Evolutionary conservation across 164 flowering plant species (phyloP), one percentile per base, ranked within the genome.

Genomic region (Annona squamosa): DNA sequence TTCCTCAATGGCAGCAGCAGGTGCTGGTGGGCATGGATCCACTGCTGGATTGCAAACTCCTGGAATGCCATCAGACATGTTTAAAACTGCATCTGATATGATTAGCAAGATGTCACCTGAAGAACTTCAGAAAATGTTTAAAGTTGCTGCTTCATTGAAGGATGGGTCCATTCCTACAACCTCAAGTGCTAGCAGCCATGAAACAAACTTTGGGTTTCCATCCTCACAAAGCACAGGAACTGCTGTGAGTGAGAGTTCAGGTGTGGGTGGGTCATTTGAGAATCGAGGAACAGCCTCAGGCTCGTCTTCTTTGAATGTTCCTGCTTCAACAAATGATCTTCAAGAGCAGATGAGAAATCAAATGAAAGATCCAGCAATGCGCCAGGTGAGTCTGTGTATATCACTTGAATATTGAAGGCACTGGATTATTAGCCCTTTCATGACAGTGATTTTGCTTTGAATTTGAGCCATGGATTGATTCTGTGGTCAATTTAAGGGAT

Each of bases 311-410:
- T 52, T 86, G 52, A 82, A 74, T 74, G 81, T 87, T 65, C 85
- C 87, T 16, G 48, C 76, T 17, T 79, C 94, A 65, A 69, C 80
- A 57, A 83, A 78, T 75, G 88, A 87, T 84, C 16, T 95, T 73
- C 98, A 93, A 83, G 94, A 90, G 64, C 98, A 93, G 75, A 89
- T 95, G 89, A 84, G 89, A 81, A 89, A 87, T 81, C 94, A 91
- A 79, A 86, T 93, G 98, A 90, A 90, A 70, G 91, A 96, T 81
- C 99, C 99, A 68, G 97, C 94, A 12, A 88, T 90, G 91, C 86
- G 88, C 9, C 87, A 91, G 96, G 99, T 95, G 68, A 48, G 61
- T 57, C 26, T 9, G 45, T 4, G 6, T 65, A 42, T 26, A 46
- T 19, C 18, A 9, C 46, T 47, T 45, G 37, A 68, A 46, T 46